Base-by-base conservation (phyloP, 495 filamentous ascomycete species). In the Hypoxylon perforatum region DNA sequence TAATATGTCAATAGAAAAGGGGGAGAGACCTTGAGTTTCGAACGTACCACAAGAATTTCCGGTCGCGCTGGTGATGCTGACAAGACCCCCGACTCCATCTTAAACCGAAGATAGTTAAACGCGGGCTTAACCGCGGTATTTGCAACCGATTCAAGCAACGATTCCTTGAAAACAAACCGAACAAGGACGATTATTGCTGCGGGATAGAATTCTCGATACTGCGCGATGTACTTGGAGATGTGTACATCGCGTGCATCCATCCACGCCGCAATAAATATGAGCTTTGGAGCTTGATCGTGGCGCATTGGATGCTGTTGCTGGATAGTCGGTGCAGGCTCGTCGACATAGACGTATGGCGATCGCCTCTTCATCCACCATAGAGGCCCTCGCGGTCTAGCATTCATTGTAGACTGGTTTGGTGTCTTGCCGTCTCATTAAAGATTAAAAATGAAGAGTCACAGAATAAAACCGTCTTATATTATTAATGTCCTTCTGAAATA, bases 241-340 rank as follows among this genome's bases (percentile, higher is more conserved):
- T 82, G 81, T 1, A 66, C 61, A 42, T 81, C 74, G 45, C 60
- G 78, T 7, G 81, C 81, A 18, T 75, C 79, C 78, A 82, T 80
- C 80, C 80, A 82, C 12, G 76, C 65, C 10, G 72, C 70, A 42
- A 82, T 61, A 41, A 84, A 11, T 28, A 84, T 71, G n/a, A 84
- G 73, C 49, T 76, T 78, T 4, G 77, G 76, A 14, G 22, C 33
- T 35, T 44, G 12, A 18, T 15, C 11, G 4, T 9, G 30, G 7
- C 8, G 11, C 3, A 3, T n/a, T n/a, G n/a, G n/a, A n/a, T 4
- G 30, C 10, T 33, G 17, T 21, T 10, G 50, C 6, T 53, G 36
- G 17, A 5, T 39, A 25, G 55, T 36, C 14, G 53, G 21, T 8
- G 63, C 67, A 0, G 79, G 80, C 8, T 74, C 73, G 57, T 80